Evolutionary conservation across 768 basidiomycete genomes (phyloP), one percentile per base, ranked within the genome.

Genomic region (Rhodotorula diobovata): DNA sequence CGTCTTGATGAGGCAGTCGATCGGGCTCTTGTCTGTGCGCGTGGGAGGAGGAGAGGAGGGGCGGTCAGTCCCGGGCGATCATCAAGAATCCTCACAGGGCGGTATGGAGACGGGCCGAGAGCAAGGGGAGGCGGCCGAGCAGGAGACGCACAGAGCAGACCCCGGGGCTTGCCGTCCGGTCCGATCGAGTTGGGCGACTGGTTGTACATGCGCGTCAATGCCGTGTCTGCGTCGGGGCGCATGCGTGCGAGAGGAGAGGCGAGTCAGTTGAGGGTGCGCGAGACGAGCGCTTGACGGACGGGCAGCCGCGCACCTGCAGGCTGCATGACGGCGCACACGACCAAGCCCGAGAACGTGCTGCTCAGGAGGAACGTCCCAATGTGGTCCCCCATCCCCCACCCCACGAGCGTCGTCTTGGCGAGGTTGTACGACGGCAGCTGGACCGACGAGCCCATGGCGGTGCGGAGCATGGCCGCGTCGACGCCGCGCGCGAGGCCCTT

Each of bases 1-100:
- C 0, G 96, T 99, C 84, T 96, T 97, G 91, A 90, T 95, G 61
- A 99, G 83, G 82, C 95, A 97, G 77, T 97, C 93, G 76, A 97
- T 88, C 8, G 94, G 94, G 78, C 90, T 93, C 80, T 85, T 90
- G 82, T 98, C 96, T 74, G 66, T 7, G 46, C 23, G 46, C 16
- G 45, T 12, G 48, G 23, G 48, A 23, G 7, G 48, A 50, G 48
- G 46, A 23, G 57, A 18, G 11, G 45, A 35, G 12, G 1, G 21
- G n/a, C n/a, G 23, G n/a, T 32, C 30, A 16, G 14, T n/a, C 41
- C 6, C 14, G 41, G 3, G 41, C 41, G 41, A 14, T 15, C 41
- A 9, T 12, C 41, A n/a, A n/a, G n/a, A n/a, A n/a, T n/a, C n/a
- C n/a, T n/a, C n/a, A n/a, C n/a, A n/a, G n/a, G n/a, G n/a, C n/a